A percentile compares a stretch with the other conserved stretches of the same genome.
These are phyloP conservation scores for Parafenestella ontariensis DNA, from an alignment of 2,329 filamentous ascomycete genomes.

Conservation along the genomic window DNA sequence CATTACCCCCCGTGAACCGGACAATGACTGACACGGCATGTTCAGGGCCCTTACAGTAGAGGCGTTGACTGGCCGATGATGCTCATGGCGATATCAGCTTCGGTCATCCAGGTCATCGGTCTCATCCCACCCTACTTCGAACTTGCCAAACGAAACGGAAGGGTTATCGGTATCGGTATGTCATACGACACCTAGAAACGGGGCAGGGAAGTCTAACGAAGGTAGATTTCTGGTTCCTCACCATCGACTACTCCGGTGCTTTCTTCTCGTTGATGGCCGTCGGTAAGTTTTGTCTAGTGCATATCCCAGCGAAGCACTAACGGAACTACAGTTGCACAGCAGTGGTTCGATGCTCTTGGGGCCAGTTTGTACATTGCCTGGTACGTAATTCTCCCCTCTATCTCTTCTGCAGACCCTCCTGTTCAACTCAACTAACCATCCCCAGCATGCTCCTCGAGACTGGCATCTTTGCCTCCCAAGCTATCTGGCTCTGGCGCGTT, in stretches of 20 bases:
- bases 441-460: conserved; percentile 64
- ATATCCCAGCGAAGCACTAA: background rate
- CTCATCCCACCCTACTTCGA: conserved; percentile 68
- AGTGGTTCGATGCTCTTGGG: conserved; percentile 67
- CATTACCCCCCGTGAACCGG: background rate
- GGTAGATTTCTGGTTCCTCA: conserved; percentile 63
- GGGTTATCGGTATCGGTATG: conserved; percentile 67
- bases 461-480: conserved; percentile 66
- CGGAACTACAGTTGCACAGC: conserved; percentile 59
- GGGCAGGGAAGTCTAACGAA: conserved; percentile 6
- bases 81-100: conserved; percentile 65
- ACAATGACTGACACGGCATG: background rate
- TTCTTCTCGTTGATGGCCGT: conserved; percentile 70
- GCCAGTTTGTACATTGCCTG: conserved; percentile 67
- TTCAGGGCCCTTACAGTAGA: conserved; percentile 60
- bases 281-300: conserved; percentile 48
- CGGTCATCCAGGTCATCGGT: conserved; percentile 63
- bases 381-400: conserved; percentile 50
- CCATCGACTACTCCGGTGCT: conserved; percentile 66
- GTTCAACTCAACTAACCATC: background rate
- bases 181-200: conserved; percentile 22
- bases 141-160: conserved; percentile 66
- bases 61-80: conserved; percentile 63
- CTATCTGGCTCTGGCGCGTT: conserved; percentile 65
- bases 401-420: background rate